Evolutionary conservation across 192 early-diverging fungal species (phyloP), one percentile per base, ranked within the genome.

Genomic region (Rhizophagus prolifer): DNA sequence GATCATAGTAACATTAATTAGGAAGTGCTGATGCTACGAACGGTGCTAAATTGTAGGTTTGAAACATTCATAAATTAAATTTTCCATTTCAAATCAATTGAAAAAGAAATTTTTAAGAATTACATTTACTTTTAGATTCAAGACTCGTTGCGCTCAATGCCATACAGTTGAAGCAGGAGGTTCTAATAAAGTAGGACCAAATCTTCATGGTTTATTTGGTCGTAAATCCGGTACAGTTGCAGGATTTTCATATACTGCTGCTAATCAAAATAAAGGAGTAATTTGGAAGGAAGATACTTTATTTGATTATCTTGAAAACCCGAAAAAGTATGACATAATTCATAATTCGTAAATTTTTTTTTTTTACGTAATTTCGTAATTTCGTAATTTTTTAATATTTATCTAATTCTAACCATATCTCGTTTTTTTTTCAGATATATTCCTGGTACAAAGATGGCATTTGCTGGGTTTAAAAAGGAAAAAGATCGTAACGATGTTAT

Each of bases 111-210:
- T 41, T 41, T 41, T 9, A 41, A 9, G 38, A 9, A 41, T 41
- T 8, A 9, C 1, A 41, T 41, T 41, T 9, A 41, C 9, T 41
- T 41, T 9, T 41, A 75, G 74, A 21, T 98, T 98, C 93, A 98
- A 98, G 91, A 98, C 97, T 80, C 94, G 97, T 76, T 98, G 97
- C 79, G 96, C 97, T 73, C 95, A 96, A 84, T 98, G 97, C 90
- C 96, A 98, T 91, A 95, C 95, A 78, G 91, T 96, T 36, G 96
- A 98, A 28, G 77, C 92, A 86, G 92, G 91, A 75, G 91, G 86
- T 73, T 80, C 94, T 74, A 92, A 97, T 91, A 97, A 99, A 92
- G 92, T 95, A 77, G 97, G 97, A 25, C 97, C 97, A 80, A 97
- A 97, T 87, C 88, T 99, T 61, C 87, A 95, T 88, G 96, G 96